Evolutionary conservation across 441 rosid genomes (phyloP).

Genomic region (Theobroma grandiflorum): DNA sequence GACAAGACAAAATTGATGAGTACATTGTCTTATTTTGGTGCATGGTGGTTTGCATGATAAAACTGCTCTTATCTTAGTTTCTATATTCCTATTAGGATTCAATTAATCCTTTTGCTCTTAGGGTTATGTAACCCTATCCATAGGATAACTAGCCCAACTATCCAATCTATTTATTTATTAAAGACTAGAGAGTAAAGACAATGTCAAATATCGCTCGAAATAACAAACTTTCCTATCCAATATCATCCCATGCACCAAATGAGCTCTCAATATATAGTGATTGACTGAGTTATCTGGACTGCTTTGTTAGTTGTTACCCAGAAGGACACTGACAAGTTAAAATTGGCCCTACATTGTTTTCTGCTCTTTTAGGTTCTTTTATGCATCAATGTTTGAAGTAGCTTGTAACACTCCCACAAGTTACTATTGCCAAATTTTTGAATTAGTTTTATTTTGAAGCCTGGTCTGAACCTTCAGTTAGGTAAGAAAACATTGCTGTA

Average conservation of each 20-base stretch:
- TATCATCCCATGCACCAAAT: background rate
- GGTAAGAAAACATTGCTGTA: background rate
- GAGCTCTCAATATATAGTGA: background rate
- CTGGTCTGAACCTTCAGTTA: background rate
- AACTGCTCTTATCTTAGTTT: background rate
- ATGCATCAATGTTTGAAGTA: conserved; percentile 3
- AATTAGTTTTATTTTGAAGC: background rate
- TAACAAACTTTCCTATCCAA: background rate
- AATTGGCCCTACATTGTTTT: background rate
- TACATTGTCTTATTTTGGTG: conserved; percentile 6
- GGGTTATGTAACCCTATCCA: conserved; percentile 1
- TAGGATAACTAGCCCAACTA: background rate
- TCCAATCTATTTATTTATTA: background rate
- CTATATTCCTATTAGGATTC: background rate
- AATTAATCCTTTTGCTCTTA: background rate
- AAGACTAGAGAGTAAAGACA: background rate
- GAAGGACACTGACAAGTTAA: background rate
- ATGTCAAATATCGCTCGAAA: background rate
- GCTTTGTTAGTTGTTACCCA: background rate
- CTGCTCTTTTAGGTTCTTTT: background rate
- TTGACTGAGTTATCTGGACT: background rate
- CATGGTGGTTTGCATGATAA: background rate
- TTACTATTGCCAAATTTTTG: background rate
- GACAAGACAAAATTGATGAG: background rate
- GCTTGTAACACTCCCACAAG: conserved; percentile 4